Conservation (phyloP, 2,329 filamentous ascomycete genomes). For the Hypoxylon sp. region DNA sequence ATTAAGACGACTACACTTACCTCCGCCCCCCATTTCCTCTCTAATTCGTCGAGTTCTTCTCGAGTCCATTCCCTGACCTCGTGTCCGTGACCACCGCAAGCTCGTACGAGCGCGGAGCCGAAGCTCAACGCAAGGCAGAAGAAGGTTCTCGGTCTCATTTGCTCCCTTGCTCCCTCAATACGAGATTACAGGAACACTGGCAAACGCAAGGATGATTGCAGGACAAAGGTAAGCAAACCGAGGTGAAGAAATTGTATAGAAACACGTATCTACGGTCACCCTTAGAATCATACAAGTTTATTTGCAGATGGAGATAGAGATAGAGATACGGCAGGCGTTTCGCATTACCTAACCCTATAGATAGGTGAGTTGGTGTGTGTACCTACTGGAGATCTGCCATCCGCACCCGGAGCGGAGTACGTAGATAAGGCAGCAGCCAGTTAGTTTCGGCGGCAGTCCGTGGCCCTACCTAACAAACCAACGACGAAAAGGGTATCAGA, state of each 20-base stretch:
- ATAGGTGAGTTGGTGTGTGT: background rate
- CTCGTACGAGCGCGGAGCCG: slow-evolving; percentile 48
- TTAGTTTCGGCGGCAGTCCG: slow-evolving; percentile 24
- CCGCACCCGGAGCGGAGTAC: slow-evolving; percentile 36
- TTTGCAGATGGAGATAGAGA: background rate
- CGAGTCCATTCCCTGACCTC: slow-evolving; percentile 63
- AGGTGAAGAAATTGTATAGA: background rate
- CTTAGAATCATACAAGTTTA: slow-evolving; percentile 1
- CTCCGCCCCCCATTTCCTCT: slow-evolving; percentile 71
- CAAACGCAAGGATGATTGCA: background rate
- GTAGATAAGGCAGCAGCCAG: slow-evolving; percentile 18
- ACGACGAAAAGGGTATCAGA: slow-evolving; percentile 23
- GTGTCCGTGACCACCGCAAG: slow-evolving; percentile 54
- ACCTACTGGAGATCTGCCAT: slow-evolving; percentile 4
- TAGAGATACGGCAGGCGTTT: slow-evolving; percentile 1
- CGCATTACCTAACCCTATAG: slow-evolving; percentile 17
- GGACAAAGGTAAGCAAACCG: background rate
- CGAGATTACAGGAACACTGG: slow-evolving; percentile 1
- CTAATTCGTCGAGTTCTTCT: slow-evolving; percentile 67
- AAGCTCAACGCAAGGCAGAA: slow-evolving; percentile 50
- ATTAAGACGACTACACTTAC: slow-evolving; percentile 55
- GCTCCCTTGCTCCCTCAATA: slow-evolving; percentile 7
- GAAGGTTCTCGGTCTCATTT: slow-evolving; percentile 49
- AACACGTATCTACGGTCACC: background rate
- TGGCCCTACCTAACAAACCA: slow-evolving; percentile 19